These are phyloP conservation scores for Phytophthora aleatoria DNA, from an alignment of 352 stramenopile genomes.

Conservation along the genomic window DNA sequence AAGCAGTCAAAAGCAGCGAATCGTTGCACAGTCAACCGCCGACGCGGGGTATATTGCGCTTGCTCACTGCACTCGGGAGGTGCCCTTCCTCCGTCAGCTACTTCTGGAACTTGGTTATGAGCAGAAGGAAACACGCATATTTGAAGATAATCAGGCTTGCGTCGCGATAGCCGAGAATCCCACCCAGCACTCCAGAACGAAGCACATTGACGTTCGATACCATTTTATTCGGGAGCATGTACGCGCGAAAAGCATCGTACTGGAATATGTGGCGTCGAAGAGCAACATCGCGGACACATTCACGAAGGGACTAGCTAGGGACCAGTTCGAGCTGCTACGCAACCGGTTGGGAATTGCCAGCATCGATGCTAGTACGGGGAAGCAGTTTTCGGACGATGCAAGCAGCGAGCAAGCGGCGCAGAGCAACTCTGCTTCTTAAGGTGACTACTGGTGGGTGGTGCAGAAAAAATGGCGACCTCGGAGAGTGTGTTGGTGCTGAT, in stretches of 20 bases:
- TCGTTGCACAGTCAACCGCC: slow-evolving; percentile 14
- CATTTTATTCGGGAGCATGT: slow-evolving; percentile 1
- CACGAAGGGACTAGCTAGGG: background rate
- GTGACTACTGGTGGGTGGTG: too few relatives aligned
- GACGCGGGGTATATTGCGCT: slow-evolving; percentile 25
- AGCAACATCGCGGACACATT: background rate
- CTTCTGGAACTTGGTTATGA: slow-evolving; percentile 13
- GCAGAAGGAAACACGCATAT: background rate
- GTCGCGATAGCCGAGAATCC: background rate
- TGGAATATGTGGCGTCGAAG: background rate
- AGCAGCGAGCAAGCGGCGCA: too few relatives aligned
- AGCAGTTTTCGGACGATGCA: too few relatives aligned
- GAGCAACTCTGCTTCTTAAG: too few relatives aligned
- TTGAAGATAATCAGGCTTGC: slow-evolving; percentile 24
- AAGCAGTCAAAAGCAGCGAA: slow-evolving; percentile 12
- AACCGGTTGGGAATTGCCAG: background rate
- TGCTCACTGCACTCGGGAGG: slow-evolving; percentile 5
- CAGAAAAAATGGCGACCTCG: too few relatives aligned
- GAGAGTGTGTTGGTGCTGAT: background rate
- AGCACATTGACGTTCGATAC: background rate
- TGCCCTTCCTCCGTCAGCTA: slow-evolving; percentile 11
- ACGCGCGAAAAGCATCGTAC: background rate
- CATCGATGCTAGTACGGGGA: too few relatives aligned
- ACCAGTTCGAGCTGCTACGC: background rate
- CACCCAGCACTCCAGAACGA: background rate